Conservation (phyloP, 2,329 filamentous ascomycete species). For the Clonostachys byssicola region DNA sequence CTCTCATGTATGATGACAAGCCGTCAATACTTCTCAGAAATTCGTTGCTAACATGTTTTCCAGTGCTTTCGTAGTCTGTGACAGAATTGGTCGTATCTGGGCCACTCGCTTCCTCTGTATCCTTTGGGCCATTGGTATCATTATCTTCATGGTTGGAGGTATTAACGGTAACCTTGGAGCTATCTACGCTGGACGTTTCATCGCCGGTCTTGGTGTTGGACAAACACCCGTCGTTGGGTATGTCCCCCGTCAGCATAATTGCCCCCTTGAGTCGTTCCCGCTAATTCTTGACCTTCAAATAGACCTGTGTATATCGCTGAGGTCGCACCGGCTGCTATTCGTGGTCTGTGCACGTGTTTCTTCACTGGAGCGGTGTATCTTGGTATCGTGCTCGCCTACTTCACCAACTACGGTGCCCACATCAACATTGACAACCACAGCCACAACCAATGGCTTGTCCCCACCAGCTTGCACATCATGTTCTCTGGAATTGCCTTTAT, state of each 20-base stretch:
- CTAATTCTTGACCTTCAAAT: neutral
- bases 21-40: neutral
- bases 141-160: conserved; percentile 50
- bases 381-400: conserved; percentile 76
- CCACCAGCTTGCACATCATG: conserved; percentile 73
- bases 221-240: conserved; percentile 61
- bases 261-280: neutral
- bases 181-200: conserved; percentile 63
- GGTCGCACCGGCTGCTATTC: conserved; percentile 63
- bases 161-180: conserved; percentile 47
- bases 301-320: conserved; percentile 68
- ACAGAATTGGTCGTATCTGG: conserved; percentile 59
- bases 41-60: neutral
- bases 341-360: conserved; percentile 66
- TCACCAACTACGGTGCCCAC: conserved; percentile 61
- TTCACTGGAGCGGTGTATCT: conserved; percentile 60
- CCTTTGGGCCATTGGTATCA: conserved; percentile 54
- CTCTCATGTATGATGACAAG: conserved; percentile 41
- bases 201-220: conserved; percentile 62
- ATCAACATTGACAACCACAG: conserved; percentile 42
- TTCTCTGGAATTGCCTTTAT: conserved; percentile 69
- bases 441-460: conserved; percentile 56
- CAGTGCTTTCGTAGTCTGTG: conserved; percentile 55
- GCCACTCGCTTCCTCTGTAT: conserved; percentile 53
- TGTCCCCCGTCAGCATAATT: conserved; percentile 4